phyloP scores from a whole-genome alignment of 169 alveolate species.

The Amoebophrya sp. region DNA sequence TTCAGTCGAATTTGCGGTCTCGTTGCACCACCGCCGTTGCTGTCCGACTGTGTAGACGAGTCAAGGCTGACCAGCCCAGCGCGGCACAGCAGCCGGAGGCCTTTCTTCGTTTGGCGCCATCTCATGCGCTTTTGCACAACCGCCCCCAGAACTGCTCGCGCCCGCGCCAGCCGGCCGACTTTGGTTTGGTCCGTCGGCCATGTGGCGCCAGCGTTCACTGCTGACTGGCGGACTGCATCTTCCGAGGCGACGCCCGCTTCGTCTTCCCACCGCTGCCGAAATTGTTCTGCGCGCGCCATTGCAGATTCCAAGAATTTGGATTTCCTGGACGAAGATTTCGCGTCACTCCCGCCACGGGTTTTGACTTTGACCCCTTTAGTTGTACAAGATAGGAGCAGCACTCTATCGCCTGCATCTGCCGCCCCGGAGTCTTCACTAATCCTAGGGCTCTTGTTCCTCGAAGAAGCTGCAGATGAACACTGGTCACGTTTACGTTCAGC shows the following conservation, averaged over 20 bases:
- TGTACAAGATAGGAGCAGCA: too few relatives aligned
- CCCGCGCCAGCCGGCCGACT: neutral
- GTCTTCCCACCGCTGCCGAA: neutral
- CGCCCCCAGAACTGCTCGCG: neutral
- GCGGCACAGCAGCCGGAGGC: neutral
- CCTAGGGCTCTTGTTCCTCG: too few relatives aligned
- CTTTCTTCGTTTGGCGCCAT: neutral
- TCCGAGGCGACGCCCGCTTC: neutral
- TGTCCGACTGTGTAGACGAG: neutral
- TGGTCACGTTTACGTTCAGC: too few relatives aligned
- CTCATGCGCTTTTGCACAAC: slow-evolving; percentile 9
- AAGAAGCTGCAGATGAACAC: too few relatives aligned
- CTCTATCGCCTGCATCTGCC: too few relatives aligned
- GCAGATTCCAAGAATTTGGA: neutral
- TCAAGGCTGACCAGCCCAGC: neutral
- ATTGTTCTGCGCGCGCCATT: neutral
- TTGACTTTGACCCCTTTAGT: too few relatives aligned
- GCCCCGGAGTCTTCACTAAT: too few relatives aligned
- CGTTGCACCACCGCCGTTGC: neutral
- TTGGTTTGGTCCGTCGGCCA: neutral
- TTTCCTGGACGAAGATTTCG: neutral
- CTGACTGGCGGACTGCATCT: neutral
- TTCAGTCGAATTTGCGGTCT: neutral
- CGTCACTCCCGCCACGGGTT: too few relatives aligned
- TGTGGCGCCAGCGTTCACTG: neutral